phyloP scores from a whole-genome alignment of 257 asterid species.

The Henckelia pumila region DNA sequence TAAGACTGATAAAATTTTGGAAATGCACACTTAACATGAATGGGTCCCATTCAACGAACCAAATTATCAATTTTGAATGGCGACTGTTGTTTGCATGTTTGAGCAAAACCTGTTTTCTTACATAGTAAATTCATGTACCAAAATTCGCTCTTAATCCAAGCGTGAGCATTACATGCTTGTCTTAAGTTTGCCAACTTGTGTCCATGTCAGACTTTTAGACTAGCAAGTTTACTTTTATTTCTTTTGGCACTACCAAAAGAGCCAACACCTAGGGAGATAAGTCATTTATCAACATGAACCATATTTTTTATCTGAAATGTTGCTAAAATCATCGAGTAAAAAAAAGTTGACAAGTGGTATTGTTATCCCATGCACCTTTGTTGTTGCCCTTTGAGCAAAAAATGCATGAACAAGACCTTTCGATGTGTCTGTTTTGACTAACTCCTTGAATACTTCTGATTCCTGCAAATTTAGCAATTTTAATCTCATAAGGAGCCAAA shows the following conservation, averaged over 20 bases:
- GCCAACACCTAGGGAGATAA: background rate
- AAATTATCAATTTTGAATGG: background rate
- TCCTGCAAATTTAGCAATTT: constrained; percentile 50
- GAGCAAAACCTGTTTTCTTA: background rate
- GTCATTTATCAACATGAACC: background rate
- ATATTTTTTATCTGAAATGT: background rate
- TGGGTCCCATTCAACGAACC: background rate
- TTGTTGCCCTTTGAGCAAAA: constrained; percentile 80
- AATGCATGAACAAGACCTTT: constrained; percentile 91
- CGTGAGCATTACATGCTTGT: background rate
- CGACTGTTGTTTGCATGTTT: background rate
- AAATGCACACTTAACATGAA: background rate
- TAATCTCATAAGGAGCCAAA: constrained; percentile 19
- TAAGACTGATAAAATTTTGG: background rate
- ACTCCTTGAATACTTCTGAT: constrained; percentile 52
- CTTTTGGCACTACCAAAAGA: constrained; percentile 12
- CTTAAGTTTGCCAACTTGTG: too few species aligned
- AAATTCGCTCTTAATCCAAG: background rate
- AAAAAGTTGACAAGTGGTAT: constrained; percentile 16
- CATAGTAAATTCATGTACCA: background rate
- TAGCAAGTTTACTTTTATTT: background rate
- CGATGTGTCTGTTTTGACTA: constrained; percentile 62
- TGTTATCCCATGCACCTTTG: constrained; percentile 56
- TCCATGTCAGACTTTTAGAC: background rate
- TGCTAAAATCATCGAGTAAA: constrained; percentile 9